These are phyloP conservation scores for Syncephalastrum racemosum DNA, from an alignment of 371 early-diverging fungal genomes.

Conservation along the genomic window DNA sequence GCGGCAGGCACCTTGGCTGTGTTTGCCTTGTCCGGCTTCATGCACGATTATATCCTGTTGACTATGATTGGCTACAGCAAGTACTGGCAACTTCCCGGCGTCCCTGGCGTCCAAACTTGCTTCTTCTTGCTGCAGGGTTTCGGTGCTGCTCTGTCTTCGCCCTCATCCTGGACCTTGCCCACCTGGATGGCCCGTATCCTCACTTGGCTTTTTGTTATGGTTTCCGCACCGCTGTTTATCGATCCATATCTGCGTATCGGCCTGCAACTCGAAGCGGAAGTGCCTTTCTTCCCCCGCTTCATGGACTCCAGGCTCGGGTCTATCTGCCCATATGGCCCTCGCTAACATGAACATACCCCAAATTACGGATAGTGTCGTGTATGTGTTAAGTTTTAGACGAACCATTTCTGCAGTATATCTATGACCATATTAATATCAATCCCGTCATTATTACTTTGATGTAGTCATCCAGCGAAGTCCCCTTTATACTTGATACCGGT, in stretches of 20 bases:
- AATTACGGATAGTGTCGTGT: too few relatives aligned
- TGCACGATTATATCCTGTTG: conserved; percentile 42
- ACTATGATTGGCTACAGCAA: conserved; percentile 22
- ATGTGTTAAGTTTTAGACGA: too few relatives aligned
- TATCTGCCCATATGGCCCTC: conserved; percentile 31
- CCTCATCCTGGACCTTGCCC: conserved; percentile 1
- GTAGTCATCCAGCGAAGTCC: too few relatives aligned
- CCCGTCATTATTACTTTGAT: too few relatives aligned
- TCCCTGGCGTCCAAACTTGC: conserved; percentile 24
- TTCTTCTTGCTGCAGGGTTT: conserved; percentile 35
- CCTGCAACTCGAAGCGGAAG: conserved; percentile 21
- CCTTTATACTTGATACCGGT: too few relatives aligned
- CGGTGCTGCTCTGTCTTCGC: conserved; percentile 9
- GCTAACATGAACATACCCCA: too few relatives aligned
- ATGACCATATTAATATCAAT: too few relatives aligned
- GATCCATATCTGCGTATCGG: conserved; percentile 35
- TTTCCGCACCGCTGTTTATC: conserved; percentile 33
- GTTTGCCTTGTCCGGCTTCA: conserved; percentile 29
- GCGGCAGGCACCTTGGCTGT: conserved; percentile 25
- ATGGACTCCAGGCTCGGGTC: conserved; percentile 20
- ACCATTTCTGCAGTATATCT: too few relatives aligned
- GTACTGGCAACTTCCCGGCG: conserved; percentile 11
- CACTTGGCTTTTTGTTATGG: conserved; percentile 26
- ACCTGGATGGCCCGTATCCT: conserved; percentile 19
- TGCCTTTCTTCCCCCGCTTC: conserved; percentile 35